phyloP scores from a whole-genome alignment of 2,329 filamentous ascomycete species.

The Penicillium sp. region DNA sequence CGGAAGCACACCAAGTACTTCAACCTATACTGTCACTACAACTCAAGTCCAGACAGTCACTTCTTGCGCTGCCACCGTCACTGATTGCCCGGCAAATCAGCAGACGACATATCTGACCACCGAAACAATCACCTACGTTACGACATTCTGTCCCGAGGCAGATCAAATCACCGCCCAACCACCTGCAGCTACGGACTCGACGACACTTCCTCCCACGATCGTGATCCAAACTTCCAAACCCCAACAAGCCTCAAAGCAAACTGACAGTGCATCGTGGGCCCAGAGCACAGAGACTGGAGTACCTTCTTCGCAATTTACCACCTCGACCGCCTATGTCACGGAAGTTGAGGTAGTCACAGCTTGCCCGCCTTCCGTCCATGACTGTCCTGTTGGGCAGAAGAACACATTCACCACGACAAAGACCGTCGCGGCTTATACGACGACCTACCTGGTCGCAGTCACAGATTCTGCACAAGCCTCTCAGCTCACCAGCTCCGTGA shows the following conservation, averaged over 20 bases:
- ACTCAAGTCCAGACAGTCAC: neutral
- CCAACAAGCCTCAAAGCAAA: no score
- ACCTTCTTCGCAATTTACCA: neutral
- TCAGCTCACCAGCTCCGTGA: no score
- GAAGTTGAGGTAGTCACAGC: neutral
- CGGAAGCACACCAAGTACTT: no score
- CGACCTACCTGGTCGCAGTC: neutral
- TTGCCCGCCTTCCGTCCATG: neutral
- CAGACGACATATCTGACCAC: neutral
- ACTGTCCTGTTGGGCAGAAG: neutral
- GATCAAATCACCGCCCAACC: no score
- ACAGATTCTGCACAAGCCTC: neutral
- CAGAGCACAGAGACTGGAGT: no score
- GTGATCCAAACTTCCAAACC: no score
- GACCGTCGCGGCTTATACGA: neutral
- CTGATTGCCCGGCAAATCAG: neutral
- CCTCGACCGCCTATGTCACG: neutral
- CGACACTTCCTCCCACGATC: no score
- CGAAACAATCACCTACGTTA: no score
- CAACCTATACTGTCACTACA: no score
- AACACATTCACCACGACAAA: neutral
- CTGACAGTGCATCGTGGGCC: no score
- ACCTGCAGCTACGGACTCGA: no score
- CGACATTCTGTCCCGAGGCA: no score
- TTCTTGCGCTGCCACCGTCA: neutral